These are phyloP conservation scores for Holtermannia corniformis DNA, from an alignment of 768 basidiomycete genomes.

Conservation along the genomic window DNA sequence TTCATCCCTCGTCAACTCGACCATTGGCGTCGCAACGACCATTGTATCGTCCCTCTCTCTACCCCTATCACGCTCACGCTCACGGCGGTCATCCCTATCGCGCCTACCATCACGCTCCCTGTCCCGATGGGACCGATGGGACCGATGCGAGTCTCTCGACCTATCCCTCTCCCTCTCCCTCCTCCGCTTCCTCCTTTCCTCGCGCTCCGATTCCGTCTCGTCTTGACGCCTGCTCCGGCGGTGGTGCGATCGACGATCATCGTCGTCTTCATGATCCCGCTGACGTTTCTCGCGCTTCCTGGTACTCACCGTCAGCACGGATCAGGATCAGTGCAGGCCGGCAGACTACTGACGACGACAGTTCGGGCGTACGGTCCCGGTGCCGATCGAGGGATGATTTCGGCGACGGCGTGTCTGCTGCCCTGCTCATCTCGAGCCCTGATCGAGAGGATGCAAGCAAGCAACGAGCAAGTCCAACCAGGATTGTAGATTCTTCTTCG, in stretches of 20 bases:
- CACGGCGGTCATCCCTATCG: no score
- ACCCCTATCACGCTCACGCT: no score
- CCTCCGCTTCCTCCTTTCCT: constrained; percentile 15
- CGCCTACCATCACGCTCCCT: constrained; percentile 1
- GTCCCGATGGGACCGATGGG: constrained; percentile 13
- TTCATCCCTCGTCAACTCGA: constrained; percentile 31
- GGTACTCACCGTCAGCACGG: background rate
- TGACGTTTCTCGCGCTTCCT: constrained; percentile 48
- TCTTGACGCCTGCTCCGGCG: constrained; percentile 14
- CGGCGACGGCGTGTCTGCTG: constrained; percentile 1
- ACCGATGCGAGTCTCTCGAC: constrained; percentile 21
- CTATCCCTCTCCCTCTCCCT: constrained; percentile 24
- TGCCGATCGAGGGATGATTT: constrained; percentile 6
- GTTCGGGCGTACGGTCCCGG: constrained; percentile 26
- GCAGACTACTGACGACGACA: constrained; percentile 20
- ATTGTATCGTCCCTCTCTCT: no score
- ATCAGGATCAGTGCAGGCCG: background rate
- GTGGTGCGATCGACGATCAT: constrained; percentile 33
- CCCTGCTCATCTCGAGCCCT: background rate
- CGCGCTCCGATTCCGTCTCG: constrained; percentile 16
- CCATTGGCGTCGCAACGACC: constrained; percentile 4
- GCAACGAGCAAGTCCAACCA: no score
- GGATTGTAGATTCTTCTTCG: no score
- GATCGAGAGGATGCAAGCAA: no score
- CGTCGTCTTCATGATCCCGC: constrained; percentile 47